These are phyloP conservation scores for Hanseniaspora sp. DNA, from an alignment of 1,139 yeast species.

Conservation along the genomic window DNA sequence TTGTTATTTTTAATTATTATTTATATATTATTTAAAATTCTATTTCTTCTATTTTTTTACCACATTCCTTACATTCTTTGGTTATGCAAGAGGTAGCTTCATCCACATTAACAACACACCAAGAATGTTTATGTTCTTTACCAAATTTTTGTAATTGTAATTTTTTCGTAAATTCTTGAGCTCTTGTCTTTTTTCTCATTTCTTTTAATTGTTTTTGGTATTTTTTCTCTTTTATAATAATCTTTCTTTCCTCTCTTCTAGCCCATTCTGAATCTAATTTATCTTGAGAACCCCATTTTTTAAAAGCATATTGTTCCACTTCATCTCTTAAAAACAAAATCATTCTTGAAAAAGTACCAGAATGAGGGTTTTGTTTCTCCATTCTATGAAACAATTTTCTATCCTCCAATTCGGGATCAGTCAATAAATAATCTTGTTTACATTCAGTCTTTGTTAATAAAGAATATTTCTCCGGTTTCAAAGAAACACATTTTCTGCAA, in stretches of 20 bases:
- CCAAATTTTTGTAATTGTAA: slow-evolving; percentile 44
- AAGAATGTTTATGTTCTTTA: slow-evolving; percentile 61
- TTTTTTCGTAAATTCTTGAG: slow-evolving; percentile 74
- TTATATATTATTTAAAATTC: slow-evolving; percentile 26
- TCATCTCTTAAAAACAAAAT: slow-evolving; percentile 80
- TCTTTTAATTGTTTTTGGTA: slow-evolving; percentile 65
- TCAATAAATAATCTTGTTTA: slow-evolving; percentile 76
- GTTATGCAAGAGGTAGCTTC: slow-evolving; percentile 38
- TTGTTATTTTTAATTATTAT: no score
- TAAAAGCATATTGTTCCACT: slow-evolving; percentile 81
- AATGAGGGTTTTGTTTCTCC: slow-evolving; percentile 92
- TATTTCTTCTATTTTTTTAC: slow-evolving; percentile 71
- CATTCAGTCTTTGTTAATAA: slow-evolving; percentile 91
- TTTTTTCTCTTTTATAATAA: slow-evolving; percentile 65
- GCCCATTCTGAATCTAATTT: slow-evolving; percentile 90
- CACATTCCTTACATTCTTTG: slow-evolving; percentile 70
- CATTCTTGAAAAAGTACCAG: slow-evolving; percentile 79
- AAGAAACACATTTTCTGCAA: slow-evolving; percentile 65
- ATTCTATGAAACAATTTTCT: slow-evolving; percentile 54
- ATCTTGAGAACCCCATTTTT: slow-evolving; percentile 90
- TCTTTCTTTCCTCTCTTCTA: slow-evolving; percentile 58
- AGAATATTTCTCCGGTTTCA: slow-evolving; percentile 76
- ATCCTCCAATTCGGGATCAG: slow-evolving; percentile 86
- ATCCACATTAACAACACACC: slow-evolving; percentile 51
- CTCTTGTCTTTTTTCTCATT: slow-evolving; percentile 84